Evolutionary conservation across 192 early-diverging fungal species (phyloP).

Genomic region (Bifiguratus adelaidae): DNA sequence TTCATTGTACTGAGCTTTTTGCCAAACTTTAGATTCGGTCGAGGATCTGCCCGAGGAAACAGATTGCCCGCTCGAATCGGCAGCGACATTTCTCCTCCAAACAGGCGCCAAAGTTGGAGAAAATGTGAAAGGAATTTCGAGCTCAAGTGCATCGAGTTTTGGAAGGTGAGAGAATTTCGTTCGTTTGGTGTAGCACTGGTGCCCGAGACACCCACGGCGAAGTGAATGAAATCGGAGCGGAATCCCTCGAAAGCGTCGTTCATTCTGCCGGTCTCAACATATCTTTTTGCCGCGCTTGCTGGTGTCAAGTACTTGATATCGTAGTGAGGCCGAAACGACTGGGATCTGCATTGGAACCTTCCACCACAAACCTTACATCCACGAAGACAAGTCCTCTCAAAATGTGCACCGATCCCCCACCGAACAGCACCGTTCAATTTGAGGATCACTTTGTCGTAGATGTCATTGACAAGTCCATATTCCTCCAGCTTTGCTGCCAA

Average conservation of each 20-base stretch:
- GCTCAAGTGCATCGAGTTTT: slow-evolving; percentile 26
- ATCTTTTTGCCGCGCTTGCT: not conserved
- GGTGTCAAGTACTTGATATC: slow-evolving; percentile 20
- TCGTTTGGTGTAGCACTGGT: not conserved
- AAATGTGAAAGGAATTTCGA: slow-evolving; percentile 22
- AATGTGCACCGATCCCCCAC: slow-evolving; percentile 27
- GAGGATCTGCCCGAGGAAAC: slow-evolving; percentile 17
- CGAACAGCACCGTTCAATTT: slow-evolving; percentile 27
- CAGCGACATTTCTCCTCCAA: slow-evolving; percentile 28
- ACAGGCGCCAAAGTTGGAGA: slow-evolving; percentile 21
- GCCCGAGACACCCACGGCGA: slow-evolving; percentile 21
- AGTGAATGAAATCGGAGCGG: slow-evolving; percentile 30
- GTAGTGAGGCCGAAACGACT: slow-evolving; percentile 28
- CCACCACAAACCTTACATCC: slow-evolving; percentile 11
- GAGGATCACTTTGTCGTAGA: slow-evolving; percentile 17
- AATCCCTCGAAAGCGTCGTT: slow-evolving; percentile 33
- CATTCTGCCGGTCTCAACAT: slow-evolving; percentile 1
- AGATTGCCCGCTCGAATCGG: slow-evolving; percentile 22
- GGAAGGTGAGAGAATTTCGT: not conserved
- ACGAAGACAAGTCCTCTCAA: slow-evolving; percentile 17
- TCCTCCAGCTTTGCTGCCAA: not conserved
- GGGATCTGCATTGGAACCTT: slow-evolving; percentile 13
- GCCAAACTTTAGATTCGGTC: slow-evolving; percentile 21
- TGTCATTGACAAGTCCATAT: no score
- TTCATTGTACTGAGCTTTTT: slow-evolving; percentile 27